These are phyloP conservation scores for Aspergillus hiratsukae DNA, from an alignment of 2,329 filamentous ascomycete genomes.

Conservation along the genomic window DNA sequence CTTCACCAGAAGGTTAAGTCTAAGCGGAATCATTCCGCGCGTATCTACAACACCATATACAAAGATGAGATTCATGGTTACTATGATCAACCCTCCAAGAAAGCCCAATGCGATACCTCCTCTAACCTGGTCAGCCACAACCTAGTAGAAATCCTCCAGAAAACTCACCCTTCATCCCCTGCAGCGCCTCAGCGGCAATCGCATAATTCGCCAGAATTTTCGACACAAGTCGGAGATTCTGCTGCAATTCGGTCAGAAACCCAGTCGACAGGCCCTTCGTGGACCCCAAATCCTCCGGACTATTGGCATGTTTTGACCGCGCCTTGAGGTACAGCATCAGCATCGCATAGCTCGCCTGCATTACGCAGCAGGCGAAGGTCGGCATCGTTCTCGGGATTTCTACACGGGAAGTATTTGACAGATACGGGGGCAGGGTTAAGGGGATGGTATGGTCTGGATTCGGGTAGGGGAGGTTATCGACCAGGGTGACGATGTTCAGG, in stretches of 20 bases:
- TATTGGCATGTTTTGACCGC: constrained; percentile 1
- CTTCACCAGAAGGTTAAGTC: background rate
- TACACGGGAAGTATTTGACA: background rate
- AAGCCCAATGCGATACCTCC: background rate
- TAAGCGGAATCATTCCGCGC: background rate
- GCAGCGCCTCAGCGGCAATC: constrained; percentile 19
- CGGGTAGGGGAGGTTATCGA: constrained; percentile 24
- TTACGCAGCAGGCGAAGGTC: constrained; percentile 21
- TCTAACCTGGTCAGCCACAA: background rate
- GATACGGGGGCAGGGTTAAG: constrained; percentile 1
- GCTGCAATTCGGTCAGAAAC: constrained; percentile 16
- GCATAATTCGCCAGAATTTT: constrained; percentile 18
- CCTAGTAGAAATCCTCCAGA: background rate
- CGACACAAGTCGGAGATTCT: constrained; percentile 14
- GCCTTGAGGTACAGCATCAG: constrained; percentile 23
- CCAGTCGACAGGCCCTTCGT: background rate
- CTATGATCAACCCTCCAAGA: background rate
- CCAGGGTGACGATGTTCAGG: constrained; percentile 21
- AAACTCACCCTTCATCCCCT: constrained; percentile 16
- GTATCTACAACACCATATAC: background rate
- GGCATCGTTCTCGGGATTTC: constrained; percentile 25
- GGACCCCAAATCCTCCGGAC: background rate
- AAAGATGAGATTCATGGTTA: background rate
- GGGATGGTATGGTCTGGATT: constrained; percentile 1
- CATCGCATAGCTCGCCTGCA: constrained; percentile 25